Evolutionary conservation across 371 early-diverging fungal genomes (phyloP), one percentile per base, ranked within the genome.

Genomic region (Coemansia sp.): DNA sequence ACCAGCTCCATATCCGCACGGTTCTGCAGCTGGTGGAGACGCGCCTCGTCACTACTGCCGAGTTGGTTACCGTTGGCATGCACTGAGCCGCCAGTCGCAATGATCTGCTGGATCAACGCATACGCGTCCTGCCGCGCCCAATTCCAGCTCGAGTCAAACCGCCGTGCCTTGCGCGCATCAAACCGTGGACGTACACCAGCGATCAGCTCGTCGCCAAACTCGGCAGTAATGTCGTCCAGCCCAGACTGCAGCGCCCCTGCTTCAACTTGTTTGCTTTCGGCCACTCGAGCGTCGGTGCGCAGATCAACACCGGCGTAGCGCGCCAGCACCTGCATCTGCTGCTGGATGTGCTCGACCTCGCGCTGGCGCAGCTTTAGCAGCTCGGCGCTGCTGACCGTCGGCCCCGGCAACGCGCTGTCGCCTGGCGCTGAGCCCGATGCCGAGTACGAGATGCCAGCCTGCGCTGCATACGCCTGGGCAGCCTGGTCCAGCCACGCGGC

Each of bases 141-240:
- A 81, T 95, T 96, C 97, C 97, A 96, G 86, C 88, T 88, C 45
- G 95, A 95, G 64, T 96, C 94, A 66, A 93, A 96, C 43, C 80
- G 82, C 54, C 97, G 90, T 43, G 90, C 93, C 84, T 94, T 96
- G 61, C 87, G 84, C 39, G 82, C 76, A 59, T 86, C 86, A 79
- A 96, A 96, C 9, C 83, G 69, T 26, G 95, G 95, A 60, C 83
- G 84, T 76, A 95, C 91, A 36, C 97, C 94, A 57, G 91, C 87
- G 33, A 88, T 87, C 78, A 91, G 93, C 51, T 83, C 76, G 52
- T 94, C 92, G 49, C 95, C 97, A 60, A 93, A 90, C 77, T 97
- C 97, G 50, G 85, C 85, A 33, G 82, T 69, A 88, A 92, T 90
- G 53, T 84, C 76, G 77, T 95, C 94, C 33, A 95, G 77, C 43